Percentiles rank a stretch among this genome's conserved stretches.
phyloP scores from a whole-genome alignment of 192 early-diverging fungal species.

The Chytriomyces hyalinus region DNA sequence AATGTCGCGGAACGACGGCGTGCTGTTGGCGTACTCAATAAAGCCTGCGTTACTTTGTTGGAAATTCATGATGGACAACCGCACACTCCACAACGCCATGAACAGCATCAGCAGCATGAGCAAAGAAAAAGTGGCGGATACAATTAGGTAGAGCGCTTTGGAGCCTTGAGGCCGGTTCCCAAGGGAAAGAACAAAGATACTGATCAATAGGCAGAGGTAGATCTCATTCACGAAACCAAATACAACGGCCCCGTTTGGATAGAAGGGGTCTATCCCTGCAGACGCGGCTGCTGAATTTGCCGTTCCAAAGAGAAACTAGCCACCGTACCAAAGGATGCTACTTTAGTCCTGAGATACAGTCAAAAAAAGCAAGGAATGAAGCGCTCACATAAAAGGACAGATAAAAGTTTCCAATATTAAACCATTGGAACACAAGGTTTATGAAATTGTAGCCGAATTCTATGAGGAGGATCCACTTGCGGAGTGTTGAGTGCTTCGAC shows the following conservation, averaged over 20 bases:
- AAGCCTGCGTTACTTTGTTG: constrained; percentile 1
- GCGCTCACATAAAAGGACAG: constrained; percentile 29
- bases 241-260: constrained; percentile 41
- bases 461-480: constrained; percentile 69
- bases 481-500: constrained; percentile 65
- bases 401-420: constrained; percentile 40
- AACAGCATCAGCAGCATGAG: constrained; percentile 86
- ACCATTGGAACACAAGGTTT: constrained; percentile 64
- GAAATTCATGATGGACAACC: neutral
- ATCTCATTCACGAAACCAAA: constrained; percentile 73
- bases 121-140: constrained; percentile 81
- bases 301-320: constrained; percentile 30
- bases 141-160: constrained; percentile 55
- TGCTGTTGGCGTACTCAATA: neutral
- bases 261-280: constrained; percentile 9
- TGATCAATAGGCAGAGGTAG: constrained; percentile 78
- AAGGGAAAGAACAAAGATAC: constrained; percentile 63
- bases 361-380: neutral
- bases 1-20: constrained; percentile 18
- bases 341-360: neutral
- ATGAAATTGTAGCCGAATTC: constrained; percentile 61
- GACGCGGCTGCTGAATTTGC: neutral
- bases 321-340: neutral
- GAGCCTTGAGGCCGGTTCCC: constrained; percentile 65
- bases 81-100: constrained; percentile 67